Evolutionary conservation across 2,329 filamentous ascomycete species (phyloP).

Genomic region (Alternaria sp.): DNA sequence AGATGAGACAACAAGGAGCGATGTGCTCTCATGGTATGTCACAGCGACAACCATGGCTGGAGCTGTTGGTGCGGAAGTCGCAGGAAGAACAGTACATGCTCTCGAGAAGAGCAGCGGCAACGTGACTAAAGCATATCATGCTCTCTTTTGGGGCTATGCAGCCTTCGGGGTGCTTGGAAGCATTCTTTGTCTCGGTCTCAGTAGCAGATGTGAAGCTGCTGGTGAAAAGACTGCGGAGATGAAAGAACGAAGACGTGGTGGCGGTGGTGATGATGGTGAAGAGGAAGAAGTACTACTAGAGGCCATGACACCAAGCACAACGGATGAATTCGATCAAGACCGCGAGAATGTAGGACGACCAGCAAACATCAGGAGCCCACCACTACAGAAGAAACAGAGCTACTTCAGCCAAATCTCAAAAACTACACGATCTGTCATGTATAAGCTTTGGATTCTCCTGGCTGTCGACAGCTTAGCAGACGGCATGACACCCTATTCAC

Average conservation of each 20-base stretch:
- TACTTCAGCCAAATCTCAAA: conserved; percentile 64
- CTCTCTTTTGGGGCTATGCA: conserved; percentile 57
- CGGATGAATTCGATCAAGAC: conserved; percentile 42
- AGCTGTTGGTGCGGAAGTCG: conserved; percentile 45
- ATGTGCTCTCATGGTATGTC: conserved; percentile 53
- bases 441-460: conserved; percentile 71
- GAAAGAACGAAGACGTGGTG: conserved; percentile 31
- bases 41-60: conserved; percentile 49
- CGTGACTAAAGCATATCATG: conserved; percentile 50
- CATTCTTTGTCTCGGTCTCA: conserved; percentile 51
- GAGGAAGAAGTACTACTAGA: conserved; percentile 48
- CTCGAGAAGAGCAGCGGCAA: conserved; percentile 50
- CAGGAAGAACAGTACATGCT: conserved; percentile 54
- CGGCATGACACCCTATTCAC: conserved; percentile 61
- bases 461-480: conserved; percentile 71
- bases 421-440: conserved; percentile 67
- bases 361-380: conserved; percentile 24
- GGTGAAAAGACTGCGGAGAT: conserved; percentile 40
- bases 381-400: conserved; percentile 40
- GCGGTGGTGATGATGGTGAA: conserved; percentile 28
- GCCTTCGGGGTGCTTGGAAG: conserved; percentile 53
- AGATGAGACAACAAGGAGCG: conserved; percentile 44
- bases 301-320: conserved; percentile 44
- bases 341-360: conserved; percentile 21
- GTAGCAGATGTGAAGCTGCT: conserved; percentile 52